phyloP scores from a whole-genome alignment of 306 rosid species.

The Ziziphus jujuba region DNA sequence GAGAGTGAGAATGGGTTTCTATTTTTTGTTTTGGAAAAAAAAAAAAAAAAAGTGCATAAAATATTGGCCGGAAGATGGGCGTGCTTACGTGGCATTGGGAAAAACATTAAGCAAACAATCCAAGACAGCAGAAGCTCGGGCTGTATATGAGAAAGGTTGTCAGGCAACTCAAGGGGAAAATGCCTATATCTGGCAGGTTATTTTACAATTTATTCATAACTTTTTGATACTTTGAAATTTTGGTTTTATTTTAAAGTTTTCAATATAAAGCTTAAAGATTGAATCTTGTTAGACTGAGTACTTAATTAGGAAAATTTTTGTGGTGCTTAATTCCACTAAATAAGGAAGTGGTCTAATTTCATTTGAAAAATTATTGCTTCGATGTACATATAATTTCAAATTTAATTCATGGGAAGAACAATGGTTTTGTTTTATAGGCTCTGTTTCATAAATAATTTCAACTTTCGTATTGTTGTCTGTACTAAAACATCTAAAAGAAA shows the following conservation, averaged over 20 bases:
- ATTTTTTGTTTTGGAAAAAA: conserved; percentile 8
- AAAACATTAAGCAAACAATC: conserved; percentile 70
- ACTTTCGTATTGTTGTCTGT: no score
- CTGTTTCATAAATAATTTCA: no score
- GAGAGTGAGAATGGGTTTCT: conserved; percentile 11
- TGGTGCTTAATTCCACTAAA: no score
- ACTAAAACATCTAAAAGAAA: not conserved
- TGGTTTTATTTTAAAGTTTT: no score
- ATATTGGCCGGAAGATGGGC: conserved; percentile 91
- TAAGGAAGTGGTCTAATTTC: no score
- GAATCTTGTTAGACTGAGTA: not conserved
- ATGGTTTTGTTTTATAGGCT: no score
- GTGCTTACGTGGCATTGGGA: conserved; percentile 82
- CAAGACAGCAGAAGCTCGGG: conserved; percentile 70
- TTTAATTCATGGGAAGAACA: no score
- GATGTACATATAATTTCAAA: no score
- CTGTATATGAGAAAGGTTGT: conserved; percentile 86
- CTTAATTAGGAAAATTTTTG: no score
- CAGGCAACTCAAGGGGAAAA: conserved; percentile 97
- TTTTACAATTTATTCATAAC: not conserved
- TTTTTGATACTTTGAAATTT: not conserved
- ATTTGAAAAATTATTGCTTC: no score
- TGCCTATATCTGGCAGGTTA: conserved; percentile 94
- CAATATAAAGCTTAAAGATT: not conserved
- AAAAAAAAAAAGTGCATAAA: conserved; percentile 59